Evolutionary conservation across 768 basidiomycete genomes (phyloP), one percentile per base, ranked within the genome.

Genomic region (Pisolithus microcarpus): DNA sequence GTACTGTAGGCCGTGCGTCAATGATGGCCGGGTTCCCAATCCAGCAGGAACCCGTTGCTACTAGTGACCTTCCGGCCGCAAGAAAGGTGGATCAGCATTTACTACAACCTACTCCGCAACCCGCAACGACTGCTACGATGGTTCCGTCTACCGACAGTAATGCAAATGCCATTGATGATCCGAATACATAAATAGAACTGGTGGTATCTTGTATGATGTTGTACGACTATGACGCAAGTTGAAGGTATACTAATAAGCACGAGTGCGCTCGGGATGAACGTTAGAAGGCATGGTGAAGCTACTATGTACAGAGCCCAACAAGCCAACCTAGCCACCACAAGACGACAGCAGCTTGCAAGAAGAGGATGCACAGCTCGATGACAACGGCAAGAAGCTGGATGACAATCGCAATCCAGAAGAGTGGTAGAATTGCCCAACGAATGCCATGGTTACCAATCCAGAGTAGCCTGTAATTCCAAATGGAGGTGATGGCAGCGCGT

Each of bases 321-420:
- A 71, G 72, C 87, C 87, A 90, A 23, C 84, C 85, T 50, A 78
- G 60, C 87, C 87, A 90, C 87, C 87, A 90, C 8, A 73, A 59
- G 38, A 82, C 67, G 19, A 85, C 77, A 4, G 75, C 79, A 38
- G 81, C 39, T 61, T 87, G 75, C 52, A 80, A 70, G 15, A 81
- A 53, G 11, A 88, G 74, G 52, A 87, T 66, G 31, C 67, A 73
- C 52, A 72, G 62, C 61, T 88, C 85, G 24, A 79, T 62, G n/a
- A 78, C 43, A 40, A 85, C 79, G 4, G 82, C 82, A 56, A 75
- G 65, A 82, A 84, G 87, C 58, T 83, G 82, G 19, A 86, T 77
- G 11, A 85, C 37, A 15, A 85, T 80, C 7, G 72, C 69, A n/a
- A 80, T 62, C 75, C 75, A 80, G 59, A 84, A 85, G 57, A 82